Conservation (phyloP, 139 green algal species). For the Edaphochlamys debaryana region DNA sequence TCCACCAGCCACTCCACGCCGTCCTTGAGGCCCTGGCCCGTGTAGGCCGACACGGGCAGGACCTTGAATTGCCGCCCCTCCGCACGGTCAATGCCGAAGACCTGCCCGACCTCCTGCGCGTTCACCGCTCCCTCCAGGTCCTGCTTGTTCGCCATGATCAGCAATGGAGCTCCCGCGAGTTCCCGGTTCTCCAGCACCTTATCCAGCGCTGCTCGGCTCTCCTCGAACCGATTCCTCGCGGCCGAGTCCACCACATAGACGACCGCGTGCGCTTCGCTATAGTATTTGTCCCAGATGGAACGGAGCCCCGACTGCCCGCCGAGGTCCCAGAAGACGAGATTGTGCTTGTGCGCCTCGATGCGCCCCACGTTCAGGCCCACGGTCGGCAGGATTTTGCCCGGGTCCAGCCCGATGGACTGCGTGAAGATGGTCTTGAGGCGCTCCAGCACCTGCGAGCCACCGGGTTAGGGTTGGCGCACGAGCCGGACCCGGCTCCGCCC, state of each 20-base stretch:
- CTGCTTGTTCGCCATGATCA: conserved; percentile 96
- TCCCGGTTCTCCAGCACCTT: conserved; percentile 75
- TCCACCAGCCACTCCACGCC: conserved; percentile 90
- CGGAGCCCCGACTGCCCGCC: conserved; percentile 82
- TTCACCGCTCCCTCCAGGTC: conserved; percentile 62
- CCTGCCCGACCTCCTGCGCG: conserved; percentile 64
- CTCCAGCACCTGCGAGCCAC: conserved; percentile 74
- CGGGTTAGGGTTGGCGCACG: not conserved
- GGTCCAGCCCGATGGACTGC: conserved; percentile 75
- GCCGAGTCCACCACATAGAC: conserved; percentile 91
- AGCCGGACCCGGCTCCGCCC: no score
- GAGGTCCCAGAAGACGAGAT: conserved; percentile 94
- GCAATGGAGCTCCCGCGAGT: conserved; percentile 84
- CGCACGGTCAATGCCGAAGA: conserved; percentile 62
- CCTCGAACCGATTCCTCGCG: conserved; percentile 62
- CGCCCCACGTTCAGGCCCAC: conserved; percentile 94
- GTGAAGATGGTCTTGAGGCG: conserved; percentile 88
- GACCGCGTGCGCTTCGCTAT: conserved; percentile 89
- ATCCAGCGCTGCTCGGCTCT: conserved; percentile 76
- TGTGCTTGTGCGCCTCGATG: conserved; percentile 69
- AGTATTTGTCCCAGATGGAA: conserved; percentile 98
- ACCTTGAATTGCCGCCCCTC: conserved; percentile 65
- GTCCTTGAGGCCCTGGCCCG: conserved; percentile 79
- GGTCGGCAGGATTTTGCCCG: conserved; percentile 91
- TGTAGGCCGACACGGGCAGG: conserved; percentile 75